Evolutionary conservation across 352 stramenopile genomes (phyloP), one percentile per base, ranked within the genome.

Genomic region (Phytopythium chamaehyphon): DNA sequence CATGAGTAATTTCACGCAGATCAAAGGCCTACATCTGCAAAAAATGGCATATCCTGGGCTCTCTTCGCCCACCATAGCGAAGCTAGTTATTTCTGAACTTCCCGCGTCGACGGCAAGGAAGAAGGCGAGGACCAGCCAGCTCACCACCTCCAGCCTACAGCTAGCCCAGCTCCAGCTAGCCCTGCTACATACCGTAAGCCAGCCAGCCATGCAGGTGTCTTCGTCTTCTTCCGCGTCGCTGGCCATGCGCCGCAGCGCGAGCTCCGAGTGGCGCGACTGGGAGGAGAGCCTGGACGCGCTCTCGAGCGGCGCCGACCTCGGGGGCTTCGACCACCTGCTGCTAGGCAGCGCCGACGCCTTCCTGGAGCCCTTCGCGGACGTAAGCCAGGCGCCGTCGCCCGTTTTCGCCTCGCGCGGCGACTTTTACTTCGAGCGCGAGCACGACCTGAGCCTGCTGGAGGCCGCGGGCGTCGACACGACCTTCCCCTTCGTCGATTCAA

Each of bases 271-370:
- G 66, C 57, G 52, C 40, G 63, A 73, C 33, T 76, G 67, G 67
- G 67, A 76, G 31, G 64, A 66, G 19, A 66, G 51, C 19, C 61
- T 76, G 33, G 64, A 73, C 48, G 55, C 44, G 46, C 46, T 52
- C n/a, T n/a, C n/a, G 16, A 52, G 46, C 49, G 66, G 71, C 36
- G 51, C 46, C 22, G 51, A 90, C 22, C 50, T 90, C 19, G 62
- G 61, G 16, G 65, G 77, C 18, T 64, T 88, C 19, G 78, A 90
- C 59, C 64, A 80, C 44, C 86, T 82, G 40, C 40, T 89, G 47
- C 47, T 90, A 38, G 63, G 71, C 15, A 73, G 63, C 14, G 66
- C 69, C 14, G 76, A 90, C 46, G 74, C 84, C 49, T 83, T 87
- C 58, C 65, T 84, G 40, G 75, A 84, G 43, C 70, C 73, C 9